Conservation (phyloP, 2,329 filamentous ascomycete genomes). For the Cytospora piceicola region DNA sequence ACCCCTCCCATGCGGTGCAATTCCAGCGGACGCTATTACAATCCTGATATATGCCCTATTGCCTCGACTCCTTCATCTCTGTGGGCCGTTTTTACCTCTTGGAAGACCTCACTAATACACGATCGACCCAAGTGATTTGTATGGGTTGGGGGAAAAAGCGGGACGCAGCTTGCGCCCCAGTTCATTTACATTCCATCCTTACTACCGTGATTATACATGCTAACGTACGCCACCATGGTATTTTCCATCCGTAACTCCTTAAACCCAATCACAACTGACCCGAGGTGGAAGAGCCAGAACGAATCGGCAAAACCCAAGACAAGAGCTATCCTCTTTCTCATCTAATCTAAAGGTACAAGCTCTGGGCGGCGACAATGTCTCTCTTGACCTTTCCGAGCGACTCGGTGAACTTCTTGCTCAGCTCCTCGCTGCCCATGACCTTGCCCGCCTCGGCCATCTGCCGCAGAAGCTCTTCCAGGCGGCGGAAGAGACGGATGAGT, state of each 20-base stretch:
- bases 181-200: constrained; percentile 8
- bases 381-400: constrained; percentile 83
- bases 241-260: constrained; percentile 23
- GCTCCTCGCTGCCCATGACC: constrained; percentile 96
- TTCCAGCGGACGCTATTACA: neutral
- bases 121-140: neutral
- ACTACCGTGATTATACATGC: constrained; percentile 11
- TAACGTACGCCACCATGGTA: constrained; percentile 26
- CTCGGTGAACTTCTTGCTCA: constrained; percentile 89
- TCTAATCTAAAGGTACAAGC: constrained; percentile 75
- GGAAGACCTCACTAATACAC: neutral
- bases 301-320: neutral
- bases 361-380: constrained; percentile 94
- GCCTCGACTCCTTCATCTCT: neutral
- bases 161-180: constrained; percentile 2
- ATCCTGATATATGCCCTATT: neutral
- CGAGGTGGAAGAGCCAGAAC: neutral
- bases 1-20: neutral
- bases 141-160: neutral
- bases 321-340: neutral
- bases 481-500: constrained; percentile 92
- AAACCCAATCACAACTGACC: neutral
- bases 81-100: neutral
- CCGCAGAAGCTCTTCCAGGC: constrained; percentile 88
- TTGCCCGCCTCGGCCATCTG: constrained; percentile 96